phyloP scores from a whole-genome alignment of 495 filamentous ascomycete species.

The Penicillium pulvis region DNA sequence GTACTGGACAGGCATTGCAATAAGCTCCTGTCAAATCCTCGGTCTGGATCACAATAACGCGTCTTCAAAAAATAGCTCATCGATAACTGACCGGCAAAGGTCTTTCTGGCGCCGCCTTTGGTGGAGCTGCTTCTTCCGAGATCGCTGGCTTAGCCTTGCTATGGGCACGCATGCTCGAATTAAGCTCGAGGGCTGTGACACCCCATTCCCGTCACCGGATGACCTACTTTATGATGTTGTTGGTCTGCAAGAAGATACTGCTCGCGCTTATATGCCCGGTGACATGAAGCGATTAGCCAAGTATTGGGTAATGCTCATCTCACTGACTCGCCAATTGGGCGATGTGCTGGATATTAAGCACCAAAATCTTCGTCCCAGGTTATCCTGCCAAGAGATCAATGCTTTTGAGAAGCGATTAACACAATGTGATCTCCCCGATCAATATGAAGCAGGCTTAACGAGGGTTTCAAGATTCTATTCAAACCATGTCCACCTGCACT shows the following conservation, averaged over 20 bases:
- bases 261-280: conserved; percentile 18
- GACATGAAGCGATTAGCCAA: conserved; percentile 27
- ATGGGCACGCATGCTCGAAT: conserved; percentile 41
- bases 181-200: conserved; percentile 38
- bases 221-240: conserved; percentile 36
- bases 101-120: conserved; percentile 41
- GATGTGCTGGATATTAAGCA: conserved; percentile 25
- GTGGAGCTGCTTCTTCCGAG: conserved; percentile 43
- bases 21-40: conserved; percentile 35
- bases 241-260: conserved; percentile 8
- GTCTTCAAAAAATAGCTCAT: conserved; percentile 23
- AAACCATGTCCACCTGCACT: conserved; percentile 38
- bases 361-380: conserved; percentile 14
- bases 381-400: conserved; percentile 23
- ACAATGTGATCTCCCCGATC: conserved; percentile 21
- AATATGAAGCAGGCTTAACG: conserved; percentile 16
- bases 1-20: conserved; percentile 42
- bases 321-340: conserved; percentile 31
- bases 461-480: conserved; percentile 25
- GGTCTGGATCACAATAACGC: conserved; percentile 33
- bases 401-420: conserved; percentile 26
- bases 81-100: conserved; percentile 29
- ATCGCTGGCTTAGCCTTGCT: conserved; percentile 42
- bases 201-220: conserved; percentile 22
- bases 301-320: conserved; percentile 34